These are phyloP conservation scores for Trichoderma virens DNA, from an alignment of 495 filamentous ascomycete species.

Conservation along the genomic window DNA sequence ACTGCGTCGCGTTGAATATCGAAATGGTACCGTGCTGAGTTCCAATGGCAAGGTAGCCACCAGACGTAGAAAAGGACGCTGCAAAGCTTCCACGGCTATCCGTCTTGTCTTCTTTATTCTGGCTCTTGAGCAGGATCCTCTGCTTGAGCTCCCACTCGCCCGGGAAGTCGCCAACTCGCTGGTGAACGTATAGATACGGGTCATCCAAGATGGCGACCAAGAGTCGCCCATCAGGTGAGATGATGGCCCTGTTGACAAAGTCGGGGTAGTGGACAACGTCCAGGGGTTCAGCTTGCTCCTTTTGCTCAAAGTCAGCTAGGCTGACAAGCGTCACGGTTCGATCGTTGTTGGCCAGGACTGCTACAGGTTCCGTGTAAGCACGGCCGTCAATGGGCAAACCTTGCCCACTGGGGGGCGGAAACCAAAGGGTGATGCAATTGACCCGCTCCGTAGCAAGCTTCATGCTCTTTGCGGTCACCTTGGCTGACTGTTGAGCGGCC, in stretches of 20 bases:
- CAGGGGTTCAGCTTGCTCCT: constrained; percentile 36
- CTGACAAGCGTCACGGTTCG: constrained; percentile 73
- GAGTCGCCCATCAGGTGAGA: constrained; percentile 79
- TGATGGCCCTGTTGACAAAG: constrained; percentile 83
- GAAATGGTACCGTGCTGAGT: constrained; percentile 51
- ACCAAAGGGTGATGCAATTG: constrained; percentile 52
- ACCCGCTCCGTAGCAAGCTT: constrained; percentile 42
- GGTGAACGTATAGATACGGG: constrained; percentile 73
- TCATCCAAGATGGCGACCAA: constrained; percentile 82
- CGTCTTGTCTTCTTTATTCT: constrained; percentile 36
- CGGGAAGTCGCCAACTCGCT: constrained; percentile 18
- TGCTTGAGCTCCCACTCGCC: constrained; percentile 29
- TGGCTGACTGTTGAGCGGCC: constrained; percentile 29
- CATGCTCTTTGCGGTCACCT: constrained; percentile 29
- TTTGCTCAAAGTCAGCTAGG: constrained; percentile 29
- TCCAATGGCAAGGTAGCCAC: constrained; percentile 45
- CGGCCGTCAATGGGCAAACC: constrained; percentile 16
- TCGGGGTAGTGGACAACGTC: constrained; percentile 64
- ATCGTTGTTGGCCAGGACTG: constrained; percentile 71
- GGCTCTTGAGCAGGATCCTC: constrained; percentile 41
- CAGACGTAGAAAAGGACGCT: constrained; percentile 44
- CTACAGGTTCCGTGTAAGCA: constrained; percentile 37
- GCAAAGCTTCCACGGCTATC: constrained; percentile 49
- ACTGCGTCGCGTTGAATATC: constrained; percentile 35
- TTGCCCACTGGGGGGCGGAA: constrained; percentile 21